Evolutionary conservation across 257 asterid species (phyloP).

Genomic region (Fraxinus quadrangulata): DNA sequence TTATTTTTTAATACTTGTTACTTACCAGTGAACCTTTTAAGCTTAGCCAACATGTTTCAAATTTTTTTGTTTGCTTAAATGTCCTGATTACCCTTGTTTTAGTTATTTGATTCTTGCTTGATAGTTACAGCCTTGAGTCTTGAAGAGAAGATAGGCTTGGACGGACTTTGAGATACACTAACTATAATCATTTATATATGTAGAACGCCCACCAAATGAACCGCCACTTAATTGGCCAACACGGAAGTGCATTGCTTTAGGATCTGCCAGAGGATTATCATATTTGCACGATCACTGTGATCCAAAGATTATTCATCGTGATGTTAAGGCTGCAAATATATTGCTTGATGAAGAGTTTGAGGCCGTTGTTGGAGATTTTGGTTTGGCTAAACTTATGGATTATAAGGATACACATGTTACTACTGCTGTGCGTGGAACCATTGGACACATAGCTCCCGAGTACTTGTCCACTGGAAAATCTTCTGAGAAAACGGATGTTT

Average conservation of each 20-base stretch:
- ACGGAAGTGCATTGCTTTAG: constrained; percentile 54
- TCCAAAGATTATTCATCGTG: constrained; percentile 61
- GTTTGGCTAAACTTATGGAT: constrained; percentile 62
- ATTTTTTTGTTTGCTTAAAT: neutral
- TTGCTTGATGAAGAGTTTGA: constrained; percentile 59
- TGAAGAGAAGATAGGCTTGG: neutral
- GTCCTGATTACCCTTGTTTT: neutral
- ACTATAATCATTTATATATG: constrained; percentile 20
- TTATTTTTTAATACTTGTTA: too few relatives aligned
- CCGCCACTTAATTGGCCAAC: constrained; percentile 56
- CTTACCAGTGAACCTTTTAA: neutral
- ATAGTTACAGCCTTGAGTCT: neutral
- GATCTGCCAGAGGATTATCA: constrained; percentile 56
- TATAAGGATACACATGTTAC: constrained; percentile 61
- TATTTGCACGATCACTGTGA: constrained; percentile 64
- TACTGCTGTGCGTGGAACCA: constrained; percentile 65
- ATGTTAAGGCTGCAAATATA: constrained; percentile 62
- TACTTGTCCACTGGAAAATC: constrained; percentile 62
- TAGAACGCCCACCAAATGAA: constrained; percentile 55
- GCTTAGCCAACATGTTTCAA: neutral
- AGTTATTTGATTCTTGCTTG: neutral
- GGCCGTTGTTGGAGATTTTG: constrained; percentile 67
- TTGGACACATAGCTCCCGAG: constrained; percentile 65
- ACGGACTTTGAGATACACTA: neutral
- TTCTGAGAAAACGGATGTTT: constrained; percentile 61